Base-by-base conservation (phyloP, 345 rosid species). In the Aegle marmelos region DNA sequence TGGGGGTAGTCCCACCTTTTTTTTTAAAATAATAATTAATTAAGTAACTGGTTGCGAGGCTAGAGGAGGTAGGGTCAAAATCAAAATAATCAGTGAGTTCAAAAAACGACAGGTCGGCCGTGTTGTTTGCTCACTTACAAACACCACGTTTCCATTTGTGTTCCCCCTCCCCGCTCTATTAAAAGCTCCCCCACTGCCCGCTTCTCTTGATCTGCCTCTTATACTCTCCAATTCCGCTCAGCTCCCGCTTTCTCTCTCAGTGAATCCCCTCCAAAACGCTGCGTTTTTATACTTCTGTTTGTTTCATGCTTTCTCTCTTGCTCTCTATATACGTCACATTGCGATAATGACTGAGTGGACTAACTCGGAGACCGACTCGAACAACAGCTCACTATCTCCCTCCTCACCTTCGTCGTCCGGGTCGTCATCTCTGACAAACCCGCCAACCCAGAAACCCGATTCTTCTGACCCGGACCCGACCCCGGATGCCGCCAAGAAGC, bases 371-470 rank as follows among this genome's bases (percentile, higher is more conserved):
- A 10, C 77, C 14, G 78, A 61, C 17, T 74, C 79, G 1, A 62
- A 41, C 62, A 27, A 25, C 62, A 27, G 19, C 70, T 65, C 84
- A 2, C 30, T 60, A 2, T 60, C 79, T 8, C 39, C 56, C 0
- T 45, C 74, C 14, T 81, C 87, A 1, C 56, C 82, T 0, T 78
- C 75, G 5, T 70, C 79, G 1, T 70, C 79, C 4, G 83, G 76
- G 30, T 63, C 64, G 9, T 63, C 64, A 13, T 73, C 77, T 17
- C 36, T 6, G 6, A 21, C 53, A 57, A 33, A 56, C 19, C 64
- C 64, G 9, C 8, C 8, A 8, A 24, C 27, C 28, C 22, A 24
- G 11, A 31, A 71, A 39, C 17, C 75, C 75, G 48, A 25, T 31
- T 13, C 59, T 0, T 11, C 9, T 5, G 79, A 70, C 45, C 41